Conservation (phyloP, 2,329 filamentous ascomycete genomes). For the Raffaelea ambrosiae region DNA sequence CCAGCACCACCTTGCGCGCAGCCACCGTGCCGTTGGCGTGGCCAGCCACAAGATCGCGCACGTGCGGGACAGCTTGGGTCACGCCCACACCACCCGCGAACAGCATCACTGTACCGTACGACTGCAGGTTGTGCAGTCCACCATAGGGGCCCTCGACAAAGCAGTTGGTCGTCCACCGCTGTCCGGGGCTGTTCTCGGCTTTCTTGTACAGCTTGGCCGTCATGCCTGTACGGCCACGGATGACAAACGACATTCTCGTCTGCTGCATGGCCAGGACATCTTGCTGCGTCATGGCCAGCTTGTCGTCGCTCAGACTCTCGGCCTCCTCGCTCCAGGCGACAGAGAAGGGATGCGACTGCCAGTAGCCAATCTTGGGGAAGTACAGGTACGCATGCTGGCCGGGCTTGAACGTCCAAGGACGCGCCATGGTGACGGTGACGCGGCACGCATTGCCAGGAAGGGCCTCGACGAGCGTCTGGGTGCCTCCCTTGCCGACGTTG, state of each 20-base stretch:
- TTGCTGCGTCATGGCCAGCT: conserved; percentile 50
- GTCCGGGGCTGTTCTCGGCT: conserved; percentile 51
- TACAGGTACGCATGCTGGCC: conserved; percentile 77
- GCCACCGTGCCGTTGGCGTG: conserved; percentile 62
- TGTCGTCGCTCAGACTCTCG: conserved; percentile 40
- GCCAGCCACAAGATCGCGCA: conserved; percentile 62
- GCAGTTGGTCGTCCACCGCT: conserved; percentile 54
- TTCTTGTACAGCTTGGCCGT: conserved; percentile 62
- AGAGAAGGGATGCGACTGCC: conserved; percentile 73
- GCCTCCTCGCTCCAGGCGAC: conserved; percentile 68
- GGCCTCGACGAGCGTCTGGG: conserved; percentile 62
- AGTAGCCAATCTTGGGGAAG: conserved; percentile 61
- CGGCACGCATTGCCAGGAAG: conserved; percentile 68
- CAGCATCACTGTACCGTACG: conserved; percentile 69
- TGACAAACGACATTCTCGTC: conserved; percentile 61
- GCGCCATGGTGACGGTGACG: conserved; percentile 64
- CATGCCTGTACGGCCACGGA: conserved; percentile 66
- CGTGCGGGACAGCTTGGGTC: conserved; percentile 68
- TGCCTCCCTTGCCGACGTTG: conserved; percentile 60
- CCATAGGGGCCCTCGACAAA: conserved; percentile 72
- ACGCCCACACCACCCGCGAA: conserved; percentile 77
- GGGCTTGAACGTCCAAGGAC: conserved; percentile 67
- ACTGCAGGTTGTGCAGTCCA: conserved; percentile 60
- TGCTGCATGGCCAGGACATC: conserved; percentile 53
- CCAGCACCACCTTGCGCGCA: conserved; percentile 61